Evolutionary conservation across 495 filamentous ascomycete genomes (phyloP).

Genomic region (Neurospora intermedia): DNA sequence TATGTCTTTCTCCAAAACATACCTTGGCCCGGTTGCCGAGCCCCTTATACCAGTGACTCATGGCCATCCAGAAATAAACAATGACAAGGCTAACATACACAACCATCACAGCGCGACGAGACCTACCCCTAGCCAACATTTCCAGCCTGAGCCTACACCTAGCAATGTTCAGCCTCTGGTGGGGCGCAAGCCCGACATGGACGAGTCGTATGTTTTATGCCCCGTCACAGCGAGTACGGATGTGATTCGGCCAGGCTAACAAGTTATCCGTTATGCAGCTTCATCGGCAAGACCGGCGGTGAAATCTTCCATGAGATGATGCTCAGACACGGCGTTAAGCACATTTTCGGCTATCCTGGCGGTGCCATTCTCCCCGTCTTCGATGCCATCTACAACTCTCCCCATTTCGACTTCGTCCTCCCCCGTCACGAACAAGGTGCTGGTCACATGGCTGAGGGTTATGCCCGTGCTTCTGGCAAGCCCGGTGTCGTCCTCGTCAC

Average conservation of each 20-base stretch:
- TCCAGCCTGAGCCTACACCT: constrained; percentile 45
- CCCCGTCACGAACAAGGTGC: constrained; percentile 73
- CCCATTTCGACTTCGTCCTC: constrained; percentile 66
- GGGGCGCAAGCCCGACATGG: constrained; percentile 52
- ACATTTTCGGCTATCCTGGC: constrained; percentile 75
- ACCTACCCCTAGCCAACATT: constrained; percentile 55
- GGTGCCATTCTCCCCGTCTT: constrained; percentile 78
- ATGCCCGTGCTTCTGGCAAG: constrained; percentile 62
- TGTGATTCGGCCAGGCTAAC: constrained; percentile 17
- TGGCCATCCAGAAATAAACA: neutral
- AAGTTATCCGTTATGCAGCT: constrained; percentile 38
- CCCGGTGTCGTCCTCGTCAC: constrained; percentile 72
- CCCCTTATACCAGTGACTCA: constrained; percentile 13
- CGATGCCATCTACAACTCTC: constrained; percentile 73
- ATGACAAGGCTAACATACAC: constrained; percentile 11
- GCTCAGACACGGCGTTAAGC: constrained; percentile 81
- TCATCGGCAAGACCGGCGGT: constrained; percentile 90
- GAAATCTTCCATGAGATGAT: constrained; percentile 99
- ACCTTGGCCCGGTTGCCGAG: neutral
- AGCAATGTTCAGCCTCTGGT: constrained; percentile 60
- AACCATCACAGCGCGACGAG: constrained; percentile 23
- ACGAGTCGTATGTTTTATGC: constrained; percentile 52
- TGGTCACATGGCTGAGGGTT: constrained; percentile 74
- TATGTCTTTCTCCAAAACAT: constrained; percentile 2
- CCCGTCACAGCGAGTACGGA: neutral